A percentile compares a stretch with the other conserved stretches of the same genome.
Conservation (phyloP, 2,329 filamentous ascomycete genomes). For the Camillea tinctor region DNA sequence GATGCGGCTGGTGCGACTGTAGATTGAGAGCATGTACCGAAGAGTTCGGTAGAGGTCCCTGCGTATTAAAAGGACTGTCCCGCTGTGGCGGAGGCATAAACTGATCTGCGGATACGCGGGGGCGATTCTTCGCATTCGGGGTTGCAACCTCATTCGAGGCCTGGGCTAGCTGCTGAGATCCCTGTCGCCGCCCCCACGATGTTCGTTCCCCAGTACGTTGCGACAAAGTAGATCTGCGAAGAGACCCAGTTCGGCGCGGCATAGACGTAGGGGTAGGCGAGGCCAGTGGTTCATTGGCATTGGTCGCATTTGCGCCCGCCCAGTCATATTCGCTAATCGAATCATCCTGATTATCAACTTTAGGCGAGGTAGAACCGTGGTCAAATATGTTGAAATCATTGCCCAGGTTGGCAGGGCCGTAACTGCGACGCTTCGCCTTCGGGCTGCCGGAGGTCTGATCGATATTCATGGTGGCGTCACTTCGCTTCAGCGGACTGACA, state of each 20-base stretch:
- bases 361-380: constrained; percentile 40
- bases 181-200: constrained; percentile 60
- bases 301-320: constrained; percentile 34
- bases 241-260: constrained; percentile 69
- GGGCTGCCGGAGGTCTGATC: constrained; percentile 81
- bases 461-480: constrained; percentile 84
- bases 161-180: constrained; percentile 54
- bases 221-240: constrained; percentile 84
- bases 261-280: constrained; percentile 54
- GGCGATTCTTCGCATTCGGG: constrained; percentile 59
- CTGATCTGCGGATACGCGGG: constrained; percentile 77
- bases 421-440: constrained; percentile 86
- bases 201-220: constrained; percentile 69
- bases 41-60: constrained; percentile 51
- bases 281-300: constrained; percentile 40
- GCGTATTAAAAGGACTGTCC: constrained; percentile 63
- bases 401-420: constrained; percentile 66
- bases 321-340: constrained; percentile 53
- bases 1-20: constrained; percentile 64
- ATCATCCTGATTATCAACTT: constrained; percentile 55
- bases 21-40: constrained; percentile 50
- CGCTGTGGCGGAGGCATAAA: constrained; percentile 64
- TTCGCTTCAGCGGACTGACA: constrained; percentile 86
- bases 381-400: constrained; percentile 76
- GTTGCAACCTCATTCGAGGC: constrained; percentile 53